Conservation (phyloP, 2,329 filamentous ascomycete genomes). For the Colletotrichum salicis region DNA sequence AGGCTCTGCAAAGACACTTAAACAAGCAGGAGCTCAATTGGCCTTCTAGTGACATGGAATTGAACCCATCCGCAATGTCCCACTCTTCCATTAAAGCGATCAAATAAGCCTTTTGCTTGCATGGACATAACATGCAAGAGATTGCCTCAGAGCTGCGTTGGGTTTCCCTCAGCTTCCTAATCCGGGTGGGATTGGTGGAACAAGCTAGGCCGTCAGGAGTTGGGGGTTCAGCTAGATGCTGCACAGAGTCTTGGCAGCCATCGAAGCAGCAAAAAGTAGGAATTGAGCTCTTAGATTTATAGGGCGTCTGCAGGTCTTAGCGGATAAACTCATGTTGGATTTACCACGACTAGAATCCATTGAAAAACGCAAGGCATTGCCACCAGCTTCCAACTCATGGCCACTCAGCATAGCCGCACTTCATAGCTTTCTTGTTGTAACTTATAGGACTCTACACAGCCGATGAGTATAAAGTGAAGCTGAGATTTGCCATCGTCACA, state of each 20-base stretch:
- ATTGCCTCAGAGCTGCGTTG: neutral
- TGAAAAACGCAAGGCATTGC: neutral
- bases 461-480: neutral
- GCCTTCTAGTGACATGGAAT: neutral
- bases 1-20: neutral
- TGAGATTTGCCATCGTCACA: too few species aligned
- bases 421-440: neutral
- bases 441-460: neutral
- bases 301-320: neutral
- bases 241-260: neutral
- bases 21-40: neutral
- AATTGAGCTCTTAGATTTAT: neutral
- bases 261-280: neutral
- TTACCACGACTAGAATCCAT: neutral
- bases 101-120: neutral
- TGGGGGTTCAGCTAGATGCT: neutral
- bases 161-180: neutral
- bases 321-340: neutral
- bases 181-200: constrained; percentile 14
- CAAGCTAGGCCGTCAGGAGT: neutral
- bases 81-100: neutral
- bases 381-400: neutral
- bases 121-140: neutral
- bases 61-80: neutral
- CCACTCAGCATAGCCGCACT: neutral